These are phyloP conservation scores for Apophysomyces elegans DNA, from an alignment of 371 early-diverging fungal species.

Conservation along the genomic window DNA sequence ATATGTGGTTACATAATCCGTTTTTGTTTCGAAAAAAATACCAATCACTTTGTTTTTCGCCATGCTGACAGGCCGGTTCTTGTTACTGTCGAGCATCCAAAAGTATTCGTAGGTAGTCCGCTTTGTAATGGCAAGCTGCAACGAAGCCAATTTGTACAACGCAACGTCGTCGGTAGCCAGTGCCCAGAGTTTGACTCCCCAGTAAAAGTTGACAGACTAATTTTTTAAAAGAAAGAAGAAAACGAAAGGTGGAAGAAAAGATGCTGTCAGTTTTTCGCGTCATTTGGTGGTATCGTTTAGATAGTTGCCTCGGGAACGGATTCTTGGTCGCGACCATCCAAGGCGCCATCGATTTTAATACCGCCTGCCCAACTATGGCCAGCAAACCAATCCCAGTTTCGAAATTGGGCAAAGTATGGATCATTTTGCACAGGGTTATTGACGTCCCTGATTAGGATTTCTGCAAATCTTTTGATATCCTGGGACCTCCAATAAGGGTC, in stretches of 20 bases:
- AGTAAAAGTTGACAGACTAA: slow-evolving; percentile 73
- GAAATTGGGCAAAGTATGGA: slow-evolving; percentile 64
- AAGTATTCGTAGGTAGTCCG: slow-evolving; percentile 71
- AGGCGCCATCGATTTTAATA: slow-evolving; percentile 60
- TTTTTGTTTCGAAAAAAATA: slow-evolving; percentile 75
- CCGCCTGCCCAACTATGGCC: slow-evolving; percentile 87
- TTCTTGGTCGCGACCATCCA: slow-evolving; percentile 79
- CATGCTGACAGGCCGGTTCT: slow-evolving; percentile 55
- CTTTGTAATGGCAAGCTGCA: slow-evolving; percentile 61
- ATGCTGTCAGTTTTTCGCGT: too few relatives aligned
- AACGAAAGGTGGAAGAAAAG: too few relatives aligned
- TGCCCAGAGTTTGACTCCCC: slow-evolving; percentile 71
- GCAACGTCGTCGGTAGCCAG: slow-evolving; percentile 44
- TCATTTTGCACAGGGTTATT: slow-evolving; percentile 62
- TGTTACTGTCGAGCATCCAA: slow-evolving; percentile 56
- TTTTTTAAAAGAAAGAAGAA: background rate
- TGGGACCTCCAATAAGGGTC: slow-evolving; percentile 57
- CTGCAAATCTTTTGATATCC: slow-evolving; percentile 40
- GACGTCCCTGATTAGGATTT: slow-evolving; percentile 69
- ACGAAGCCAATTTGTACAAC: slow-evolving; percentile 42
- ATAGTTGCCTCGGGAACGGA: slow-evolving; percentile 66
- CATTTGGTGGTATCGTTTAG: background rate
- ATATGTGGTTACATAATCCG: slow-evolving; percentile 60
- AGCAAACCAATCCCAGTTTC: slow-evolving; percentile 77
- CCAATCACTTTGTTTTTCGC: slow-evolving; percentile 69